phyloP scores from a whole-genome alignment of 352 stramenopile species.

The Phytophthora aleatoria region DNA sequence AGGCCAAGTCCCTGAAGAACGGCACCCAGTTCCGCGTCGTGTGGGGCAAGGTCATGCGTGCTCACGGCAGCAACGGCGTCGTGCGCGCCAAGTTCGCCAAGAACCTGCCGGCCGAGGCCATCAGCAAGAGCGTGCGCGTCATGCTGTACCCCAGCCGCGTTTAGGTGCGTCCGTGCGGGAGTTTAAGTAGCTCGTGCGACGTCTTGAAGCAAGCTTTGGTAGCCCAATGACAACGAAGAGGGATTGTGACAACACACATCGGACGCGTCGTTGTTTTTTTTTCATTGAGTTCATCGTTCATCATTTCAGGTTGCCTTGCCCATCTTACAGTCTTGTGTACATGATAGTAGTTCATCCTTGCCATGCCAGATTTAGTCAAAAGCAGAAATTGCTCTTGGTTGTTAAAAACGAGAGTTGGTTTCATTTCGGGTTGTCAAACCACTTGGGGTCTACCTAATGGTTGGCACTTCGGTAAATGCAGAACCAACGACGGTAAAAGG shows the following conservation, averaged over 20 bases:
- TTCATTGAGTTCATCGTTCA: slow-evolving; percentile 9
- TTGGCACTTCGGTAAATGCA: too few relatives aligned
- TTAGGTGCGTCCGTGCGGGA: slow-evolving; percentile 62
- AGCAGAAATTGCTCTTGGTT: too few relatives aligned
- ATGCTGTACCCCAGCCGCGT: slow-evolving; percentile 99
- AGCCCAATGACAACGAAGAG: slow-evolving; percentile 55
- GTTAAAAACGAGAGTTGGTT: not conserved
- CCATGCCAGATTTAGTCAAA: too few relatives aligned
- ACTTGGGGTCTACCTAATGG: not conserved
- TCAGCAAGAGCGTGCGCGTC: slow-evolving; percentile 97
- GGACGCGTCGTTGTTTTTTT: slow-evolving; percentile 16
- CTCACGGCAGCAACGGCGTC: slow-evolving; percentile 98
- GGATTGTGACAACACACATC: slow-evolving; percentile 46
- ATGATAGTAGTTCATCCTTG: too few relatives aligned
- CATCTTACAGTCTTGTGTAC: too few relatives aligned
- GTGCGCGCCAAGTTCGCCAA: slow-evolving; percentile 99
- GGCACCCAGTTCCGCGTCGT: slow-evolving; percentile 98
- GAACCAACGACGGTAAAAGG: too few relatives aligned
- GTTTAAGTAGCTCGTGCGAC: slow-evolving; percentile 28
- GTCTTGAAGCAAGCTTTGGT: slow-evolving; percentile 39
- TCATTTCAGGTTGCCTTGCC: not conserved
- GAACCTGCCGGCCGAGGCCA: slow-evolving; percentile 96
- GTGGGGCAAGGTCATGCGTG: slow-evolving; percentile 98
- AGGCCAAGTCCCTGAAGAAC: slow-evolving; percentile 95
- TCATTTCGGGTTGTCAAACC: not conserved